phyloP scores from a whole-genome alignment of 1,284 basidiomycete species.

The Microbotryomycetes sp. region DNA sequence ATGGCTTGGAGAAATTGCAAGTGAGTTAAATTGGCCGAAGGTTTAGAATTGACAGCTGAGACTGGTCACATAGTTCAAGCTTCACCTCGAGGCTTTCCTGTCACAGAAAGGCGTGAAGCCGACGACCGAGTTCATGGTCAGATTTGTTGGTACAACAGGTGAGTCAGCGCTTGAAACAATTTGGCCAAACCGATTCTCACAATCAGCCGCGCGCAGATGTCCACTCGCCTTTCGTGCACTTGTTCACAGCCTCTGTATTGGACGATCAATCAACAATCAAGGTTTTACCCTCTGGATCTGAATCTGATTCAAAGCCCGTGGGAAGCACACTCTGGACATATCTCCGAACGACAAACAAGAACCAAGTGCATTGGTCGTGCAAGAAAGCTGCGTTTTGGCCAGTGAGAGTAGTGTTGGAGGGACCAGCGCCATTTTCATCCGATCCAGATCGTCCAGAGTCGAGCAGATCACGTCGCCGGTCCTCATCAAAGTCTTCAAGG shows the following conservation, averaged over 20 bases:
- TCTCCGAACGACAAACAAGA: background rate
- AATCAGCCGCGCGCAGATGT: background rate
- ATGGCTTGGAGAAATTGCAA: conserved; percentile 17
- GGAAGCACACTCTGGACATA: conserved; percentile 8
- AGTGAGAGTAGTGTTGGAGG: conserved; percentile 17
- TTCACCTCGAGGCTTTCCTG: conserved; percentile 14
- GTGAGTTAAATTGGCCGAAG: conserved; percentile 11
- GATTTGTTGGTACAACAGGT: conserved; percentile 18
- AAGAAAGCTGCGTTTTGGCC: conserved; percentile 28
- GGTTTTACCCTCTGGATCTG: background rate
- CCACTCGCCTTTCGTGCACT: conserved; percentile 17
- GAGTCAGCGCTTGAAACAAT: background rate
- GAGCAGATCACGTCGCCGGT: too few relatives aligned
- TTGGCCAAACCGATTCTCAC: too few relatives aligned
- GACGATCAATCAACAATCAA: background rate
- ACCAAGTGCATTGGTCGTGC: conserved; percentile 12
- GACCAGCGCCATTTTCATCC: background rate
- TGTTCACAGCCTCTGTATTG: conserved; percentile 12
- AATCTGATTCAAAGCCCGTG: background rate
- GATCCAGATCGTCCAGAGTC: too few relatives aligned
- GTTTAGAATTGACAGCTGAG: too few relatives aligned
- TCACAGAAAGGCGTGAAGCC: conserved; percentile 8
- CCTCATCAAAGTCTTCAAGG: too few relatives aligned
- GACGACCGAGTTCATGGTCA: conserved; percentile 21
- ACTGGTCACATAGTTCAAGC: conserved; percentile 19